Conservation (phyloP, 225 moss, liverwort and hornwort species). For the Physcomitrellopsis africana region DNA sequence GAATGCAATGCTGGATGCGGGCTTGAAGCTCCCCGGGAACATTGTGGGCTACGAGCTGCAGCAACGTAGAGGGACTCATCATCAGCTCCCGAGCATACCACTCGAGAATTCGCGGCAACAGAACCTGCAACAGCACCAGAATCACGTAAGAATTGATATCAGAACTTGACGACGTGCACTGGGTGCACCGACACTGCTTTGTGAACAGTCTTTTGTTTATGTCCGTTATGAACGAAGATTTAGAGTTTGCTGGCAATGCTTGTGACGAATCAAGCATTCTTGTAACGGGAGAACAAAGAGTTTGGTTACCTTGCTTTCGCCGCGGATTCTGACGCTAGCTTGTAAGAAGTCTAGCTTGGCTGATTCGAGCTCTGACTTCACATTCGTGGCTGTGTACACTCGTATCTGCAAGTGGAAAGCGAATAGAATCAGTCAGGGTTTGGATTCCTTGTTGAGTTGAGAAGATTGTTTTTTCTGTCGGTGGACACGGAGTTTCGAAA, state of each 20-base stretch:
- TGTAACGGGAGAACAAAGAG: too few relatives aligned
- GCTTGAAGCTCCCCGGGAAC: slow-evolving; percentile 58
- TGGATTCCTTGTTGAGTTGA: too few relatives aligned
- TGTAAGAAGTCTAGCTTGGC: slow-evolving; percentile 79
- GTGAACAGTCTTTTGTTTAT: too few relatives aligned
- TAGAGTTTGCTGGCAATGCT: too few relatives aligned
- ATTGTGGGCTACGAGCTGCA: slow-evolving; percentile 68
- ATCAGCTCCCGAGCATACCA: slow-evolving; percentile 76
- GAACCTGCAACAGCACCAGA: slow-evolving; percentile 39
- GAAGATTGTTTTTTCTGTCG: too few relatives aligned
- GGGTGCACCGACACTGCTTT: too few relatives aligned
- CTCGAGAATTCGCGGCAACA: slow-evolving; percentile 80
- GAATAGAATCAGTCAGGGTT: background rate
- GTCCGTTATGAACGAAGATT: too few relatives aligned
- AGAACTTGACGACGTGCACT: too few relatives aligned
- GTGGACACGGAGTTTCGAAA: background rate
- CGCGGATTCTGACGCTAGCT: slow-evolving; percentile 72
- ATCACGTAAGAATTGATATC: background rate
- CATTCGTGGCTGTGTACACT: slow-evolving; percentile 72
- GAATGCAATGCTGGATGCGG: slow-evolving; percentile 64
- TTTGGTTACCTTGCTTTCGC: slow-evolving; percentile 58
- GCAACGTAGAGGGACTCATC: slow-evolving; percentile 40
- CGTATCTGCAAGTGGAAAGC: slow-evolving; percentile 56
- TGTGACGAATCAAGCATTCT: too few relatives aligned
- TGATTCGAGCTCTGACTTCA: slow-evolving; percentile 68